Conservation (phyloP, 352 stramenopile genomes). For the Phytophthora fragariae region DNA sequence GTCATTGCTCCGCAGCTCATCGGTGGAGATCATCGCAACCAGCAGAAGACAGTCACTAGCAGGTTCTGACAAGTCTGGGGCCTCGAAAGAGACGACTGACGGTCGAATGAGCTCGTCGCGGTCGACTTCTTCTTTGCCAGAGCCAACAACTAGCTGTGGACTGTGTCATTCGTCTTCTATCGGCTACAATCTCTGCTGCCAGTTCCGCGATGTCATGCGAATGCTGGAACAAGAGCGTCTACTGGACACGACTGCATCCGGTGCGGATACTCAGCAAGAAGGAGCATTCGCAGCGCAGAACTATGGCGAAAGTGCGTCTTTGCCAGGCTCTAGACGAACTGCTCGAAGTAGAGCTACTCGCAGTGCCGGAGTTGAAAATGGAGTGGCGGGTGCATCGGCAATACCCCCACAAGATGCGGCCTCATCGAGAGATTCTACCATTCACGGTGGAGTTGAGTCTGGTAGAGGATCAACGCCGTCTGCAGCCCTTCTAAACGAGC, state of each 20-base stretch:
- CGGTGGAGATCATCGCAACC: constrained; percentile 11
- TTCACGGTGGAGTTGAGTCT: constrained; percentile 16
- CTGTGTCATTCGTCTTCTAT: constrained; percentile 70
- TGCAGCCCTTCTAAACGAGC: constrained; percentile 16
- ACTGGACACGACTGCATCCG: not conserved
- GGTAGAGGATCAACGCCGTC: not conserved
- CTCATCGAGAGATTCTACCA: constrained; percentile 7
- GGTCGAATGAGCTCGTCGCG: not conserved
- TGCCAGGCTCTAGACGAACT: constrained; percentile 14
- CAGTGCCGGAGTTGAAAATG: constrained; percentile 15
- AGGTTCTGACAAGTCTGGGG: constrained; percentile 1
- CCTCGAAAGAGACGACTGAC: not conserved
- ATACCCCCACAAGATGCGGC: not conserved
- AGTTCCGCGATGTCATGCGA: constrained; percentile 64
- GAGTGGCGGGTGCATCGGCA: not conserved
- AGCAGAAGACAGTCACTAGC: not conserved
- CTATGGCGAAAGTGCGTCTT: not conserved
- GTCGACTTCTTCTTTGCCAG: not conserved
- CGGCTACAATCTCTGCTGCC: constrained; percentile 69
- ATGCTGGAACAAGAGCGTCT: constrained; percentile 49
- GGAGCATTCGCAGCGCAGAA: constrained; percentile 18
- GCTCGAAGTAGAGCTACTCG: constrained; percentile 18
- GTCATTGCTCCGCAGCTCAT: constrained; percentile 13
- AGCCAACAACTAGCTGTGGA: constrained; percentile 25
- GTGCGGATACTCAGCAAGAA: not conserved